A percentile compares a stretch with the other conserved stretches of the same genome.
Conservation (phyloP, 352 stramenopile genomes). For the Elongisporangium anandrum region DNA sequence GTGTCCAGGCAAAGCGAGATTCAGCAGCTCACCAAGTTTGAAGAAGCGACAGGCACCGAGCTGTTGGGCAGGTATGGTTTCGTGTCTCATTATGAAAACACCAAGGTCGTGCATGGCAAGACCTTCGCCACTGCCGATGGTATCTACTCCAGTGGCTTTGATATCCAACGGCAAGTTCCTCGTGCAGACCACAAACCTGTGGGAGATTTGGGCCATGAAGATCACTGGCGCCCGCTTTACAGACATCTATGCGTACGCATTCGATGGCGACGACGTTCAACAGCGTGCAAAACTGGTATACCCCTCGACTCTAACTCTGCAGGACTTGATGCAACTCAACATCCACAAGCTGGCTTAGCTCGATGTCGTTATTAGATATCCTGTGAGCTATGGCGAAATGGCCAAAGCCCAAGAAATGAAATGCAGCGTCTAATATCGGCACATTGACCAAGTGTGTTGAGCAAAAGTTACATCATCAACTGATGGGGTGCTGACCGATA, state of each 20-base stretch:
- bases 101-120: conserved; percentile 3
- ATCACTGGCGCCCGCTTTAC: conserved; percentile 25
- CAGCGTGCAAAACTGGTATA: conserved; percentile 29
- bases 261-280: conserved; percentile 15
- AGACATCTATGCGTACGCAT: conserved; percentile 42
- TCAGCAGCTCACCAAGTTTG: too few species aligned
- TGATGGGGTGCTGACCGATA: too few species aligned
- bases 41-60: too few species aligned
- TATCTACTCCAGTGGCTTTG: conserved; percentile 59
- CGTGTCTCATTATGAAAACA: too few species aligned
- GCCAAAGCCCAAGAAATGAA: too few species aligned
- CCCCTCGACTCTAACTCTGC: conserved; percentile 21
- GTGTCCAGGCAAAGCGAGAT: too few species aligned
- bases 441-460: too few species aligned
- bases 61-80: too few species aligned
- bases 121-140: conserved; percentile 41
- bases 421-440: too few species aligned
- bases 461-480: too few species aligned
- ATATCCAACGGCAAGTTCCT: conserved; percentile 47
- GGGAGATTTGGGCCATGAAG: conserved; percentile 38
- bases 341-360: conserved; percentile 17
- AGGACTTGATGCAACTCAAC: conserved; percentile 25
- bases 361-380: too few species aligned
- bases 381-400: too few species aligned
- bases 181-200: conserved; percentile 34